Base-by-base conservation (phyloP, 345 rosid species). In the Sonneratia caseolaris region DNA sequence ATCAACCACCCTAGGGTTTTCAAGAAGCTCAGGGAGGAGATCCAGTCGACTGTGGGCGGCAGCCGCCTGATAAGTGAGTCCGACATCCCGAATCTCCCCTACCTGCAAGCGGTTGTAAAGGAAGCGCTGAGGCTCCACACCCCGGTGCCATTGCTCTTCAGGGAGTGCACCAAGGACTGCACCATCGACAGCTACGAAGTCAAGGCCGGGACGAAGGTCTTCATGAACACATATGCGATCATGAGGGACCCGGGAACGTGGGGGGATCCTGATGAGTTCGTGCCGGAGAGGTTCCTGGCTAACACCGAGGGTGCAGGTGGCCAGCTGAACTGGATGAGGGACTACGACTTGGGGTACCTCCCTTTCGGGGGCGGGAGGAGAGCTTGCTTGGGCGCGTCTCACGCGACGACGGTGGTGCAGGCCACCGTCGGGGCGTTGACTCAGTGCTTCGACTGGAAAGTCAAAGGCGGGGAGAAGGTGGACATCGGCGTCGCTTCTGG, bases 401-500 rank as follows among this genome's bases (percentile, higher is more conserved):
- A 71, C 15, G 85, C 84, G 3, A 32, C 68, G 51, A 19, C 66
- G 14, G 74, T 81, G 71, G 74, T 79, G 82, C 79, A 81, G 7
- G 24, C 79, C 0, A 72, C 78, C 0, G 45, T 81, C 0, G 86
- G 82, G 27, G 81, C 84, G 6, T 49, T 85, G 64, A 77, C 76
- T 6, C 89, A 85, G 65, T 83, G 85, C 79, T 81, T 85, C 68
- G 84, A 85, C 61, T 83, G 87, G 89, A 79, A 77, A 66, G 68
- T 75, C 21, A 66, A 69, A 40, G 78, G 42, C 22, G 77, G 62
- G 38, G 81, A 76, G 3, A 75, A 64, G 43, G 74, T 82, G 49
- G 83, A 81, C 47, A 7, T 75, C 21, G 56, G 42, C 43, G 21
- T 43, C 2, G 81, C 78, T 37, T 59, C 82, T 3, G 82, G 76